phyloP scores from a whole-genome alignment of 805 yeast genomes.

The Wickerhamiella azyma region DNA sequence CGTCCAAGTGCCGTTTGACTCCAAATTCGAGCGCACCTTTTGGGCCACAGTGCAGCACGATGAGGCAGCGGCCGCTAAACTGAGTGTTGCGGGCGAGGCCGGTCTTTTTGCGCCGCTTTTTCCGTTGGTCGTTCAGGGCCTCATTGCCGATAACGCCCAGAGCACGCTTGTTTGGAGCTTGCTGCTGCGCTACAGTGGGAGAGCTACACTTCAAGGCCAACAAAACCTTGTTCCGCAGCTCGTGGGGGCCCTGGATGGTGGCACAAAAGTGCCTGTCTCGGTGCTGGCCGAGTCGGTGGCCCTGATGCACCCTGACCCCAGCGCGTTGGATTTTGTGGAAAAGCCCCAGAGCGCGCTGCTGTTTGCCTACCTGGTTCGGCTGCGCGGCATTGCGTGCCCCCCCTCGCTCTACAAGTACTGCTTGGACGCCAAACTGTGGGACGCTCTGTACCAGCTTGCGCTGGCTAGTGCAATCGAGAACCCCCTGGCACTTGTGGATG shows the following conservation, averaged over 20 bases:
- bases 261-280: neutral
- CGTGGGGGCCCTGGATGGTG: neutral
- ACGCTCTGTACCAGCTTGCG: constrained; percentile 27
- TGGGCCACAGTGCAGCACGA: constrained; percentile 2
- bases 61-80: neutral
- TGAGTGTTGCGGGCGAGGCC: neutral
- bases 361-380: neutral
- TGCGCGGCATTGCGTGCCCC: neutral
- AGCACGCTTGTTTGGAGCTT: constrained; percentile 1
- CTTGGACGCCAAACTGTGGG: constrained; percentile 6
- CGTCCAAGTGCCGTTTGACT: neutral
- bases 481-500: neutral
- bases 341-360: constrained; percentile 1
- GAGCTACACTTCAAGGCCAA: neutral
- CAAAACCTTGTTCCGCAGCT: neutral
- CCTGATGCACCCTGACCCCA: neutral
- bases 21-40: constrained; percentile 3
- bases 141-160: neutral
- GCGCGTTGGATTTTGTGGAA: neutral
- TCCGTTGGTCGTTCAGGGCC: neutral
- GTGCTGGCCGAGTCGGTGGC: constrained; percentile 8
- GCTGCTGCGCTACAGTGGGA: neutral
- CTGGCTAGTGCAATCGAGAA: constrained; percentile 25
- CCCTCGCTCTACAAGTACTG: neutral
- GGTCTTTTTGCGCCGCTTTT: neutral